Conservation (phyloP, 345 rosid genomes). For the Heritiera fomes region DNA sequence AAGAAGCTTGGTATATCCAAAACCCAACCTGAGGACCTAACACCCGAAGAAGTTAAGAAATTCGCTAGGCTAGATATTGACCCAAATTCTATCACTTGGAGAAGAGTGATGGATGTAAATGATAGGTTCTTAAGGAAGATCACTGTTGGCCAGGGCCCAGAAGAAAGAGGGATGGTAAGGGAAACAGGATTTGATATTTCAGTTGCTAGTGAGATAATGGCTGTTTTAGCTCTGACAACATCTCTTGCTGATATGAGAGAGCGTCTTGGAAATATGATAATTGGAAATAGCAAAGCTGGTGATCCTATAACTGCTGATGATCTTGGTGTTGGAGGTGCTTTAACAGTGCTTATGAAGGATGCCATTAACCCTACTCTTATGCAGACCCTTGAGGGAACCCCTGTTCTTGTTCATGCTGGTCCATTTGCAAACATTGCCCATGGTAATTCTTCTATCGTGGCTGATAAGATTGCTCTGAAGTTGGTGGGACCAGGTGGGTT, state of each 20-base stretch:
- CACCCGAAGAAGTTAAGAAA: constrained; percentile 69
- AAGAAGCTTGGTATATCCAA: constrained; percentile 86
- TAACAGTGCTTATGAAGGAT: constrained; percentile 95
- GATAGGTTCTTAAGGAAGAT: constrained; percentile 95
- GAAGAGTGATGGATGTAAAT: constrained; percentile 98
- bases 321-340: constrained; percentile 98
- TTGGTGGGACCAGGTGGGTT: constrained; percentile 96
- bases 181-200: constrained; percentile 97
- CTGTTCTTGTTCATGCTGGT: constrained; percentile 98
- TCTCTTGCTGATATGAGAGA: constrained; percentile 97
- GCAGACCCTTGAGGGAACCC: constrained; percentile 99
- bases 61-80: constrained; percentile 94
- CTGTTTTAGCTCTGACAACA: constrained; percentile 94
- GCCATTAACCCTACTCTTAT: constrained; percentile 94
- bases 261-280: constrained; percentile 95
- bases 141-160: constrained; percentile 91
- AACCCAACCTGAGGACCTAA: constrained; percentile 83
- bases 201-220: constrained; percentile 99
- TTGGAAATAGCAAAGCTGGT: constrained; percentile 93
- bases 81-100: constrained; percentile 87
- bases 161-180: constrained; percentile 95
- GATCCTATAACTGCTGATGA: constrained; percentile 97
- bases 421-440: constrained; percentile 99
- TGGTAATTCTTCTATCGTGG: constrained; percentile 95
- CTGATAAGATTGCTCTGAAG: constrained; percentile 95